Evolutionary conservation across 805 yeast genomes (phyloP), one percentile per base, ranked within the genome.

Genomic region (Suhomyces canberraensis): DNA sequence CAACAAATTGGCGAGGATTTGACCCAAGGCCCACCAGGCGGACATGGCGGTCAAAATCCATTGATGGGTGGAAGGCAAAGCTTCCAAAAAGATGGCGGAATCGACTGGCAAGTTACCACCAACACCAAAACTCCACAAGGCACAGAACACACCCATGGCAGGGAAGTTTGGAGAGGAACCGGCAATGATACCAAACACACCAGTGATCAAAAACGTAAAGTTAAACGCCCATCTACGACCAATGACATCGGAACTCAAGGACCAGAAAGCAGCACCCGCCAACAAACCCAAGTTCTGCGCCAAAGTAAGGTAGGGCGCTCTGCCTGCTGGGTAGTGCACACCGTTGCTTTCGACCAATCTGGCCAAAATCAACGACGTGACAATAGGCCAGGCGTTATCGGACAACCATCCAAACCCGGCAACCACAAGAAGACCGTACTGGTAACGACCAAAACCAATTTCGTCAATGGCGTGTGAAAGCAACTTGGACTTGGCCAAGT

Each of bases 1-100:
- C 20, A 76, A 48, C 19, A 76, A 57, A 24, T 64, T 63, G 13
- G 79, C 72, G 29, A 78, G 56, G 1, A 78, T 67, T 51, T 78
- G 83, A 14, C 83, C 84, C 26, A 78, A 61, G 30, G 81, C 79
- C 84, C 84, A 78, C 76, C 50, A 51, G 6, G 40, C 30, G 16
- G 52, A 47, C 50, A 51, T 46, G 20, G 48, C 45, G 4, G 54
- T 51, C 40, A 52, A 49, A 16, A 53, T 45, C 59, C 59, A 53
- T 25, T 51, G 51, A 31, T 53, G 48, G 11, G 38, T 41, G 7
- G 47, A 37, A 3, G 58, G 58, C 9, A 54, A 46, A 5, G 58
- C 51, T 34, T 54, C 59, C 37, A 53, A 44, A 34, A 54, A 53
- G 16, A 53, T 51, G 8, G 59, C 56, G 18, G 50, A 45, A 33